Evolutionary conservation across 2,329 filamentous ascomycete genomes (phyloP), one percentile per base, ranked within the genome.

Genomic region (Scorias spongiosa): DNA sequence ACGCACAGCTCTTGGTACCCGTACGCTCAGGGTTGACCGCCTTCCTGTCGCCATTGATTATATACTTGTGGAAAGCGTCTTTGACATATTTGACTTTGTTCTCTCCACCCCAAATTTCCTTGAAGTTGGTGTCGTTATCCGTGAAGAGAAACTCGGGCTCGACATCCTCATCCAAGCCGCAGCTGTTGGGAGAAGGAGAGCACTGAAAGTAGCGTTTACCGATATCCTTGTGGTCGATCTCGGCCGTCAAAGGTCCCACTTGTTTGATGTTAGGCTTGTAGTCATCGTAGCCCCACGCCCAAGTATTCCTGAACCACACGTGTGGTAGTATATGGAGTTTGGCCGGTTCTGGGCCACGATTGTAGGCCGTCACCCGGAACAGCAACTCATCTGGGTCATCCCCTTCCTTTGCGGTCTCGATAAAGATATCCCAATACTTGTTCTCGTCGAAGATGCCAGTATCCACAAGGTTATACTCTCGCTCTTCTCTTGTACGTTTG

Each of bases 301-400:
- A 96, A 2, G 88, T 95, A 63, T 96, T 96, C 51, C 89, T 79
- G 69, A 95, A 96, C 86, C 88, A 95, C 42, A 94, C 78, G 48
- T 96, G 91, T 8, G 89, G 89, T 38, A 95, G 70, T 56, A 96
- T 94, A 63, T 96, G 91, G 44, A 96, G 69, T 17, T 87, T 88
- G 11, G 91, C 89, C 11, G 85, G 78, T 43, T 95, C 85, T 6
- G 86, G 84, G 12, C 91, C 89, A 54, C 91, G 78, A 60, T 96
- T 96, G 81, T 91, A 96, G 39, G 88, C 89, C 10, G 89, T 95
- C 39, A 96, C 82, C 56, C 91, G 84, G 68, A 95, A 96, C 28
- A 93, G 71, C 10, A 96, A 70, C 66, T 95, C 86, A 26, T 96
- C 88, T 17, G 86, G 81, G 55, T 95, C 83, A 48, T 94, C 80